Conservation (phyloP, 1,284 basidiomycete genomes). For the Earliella scabrosa region DNA sequence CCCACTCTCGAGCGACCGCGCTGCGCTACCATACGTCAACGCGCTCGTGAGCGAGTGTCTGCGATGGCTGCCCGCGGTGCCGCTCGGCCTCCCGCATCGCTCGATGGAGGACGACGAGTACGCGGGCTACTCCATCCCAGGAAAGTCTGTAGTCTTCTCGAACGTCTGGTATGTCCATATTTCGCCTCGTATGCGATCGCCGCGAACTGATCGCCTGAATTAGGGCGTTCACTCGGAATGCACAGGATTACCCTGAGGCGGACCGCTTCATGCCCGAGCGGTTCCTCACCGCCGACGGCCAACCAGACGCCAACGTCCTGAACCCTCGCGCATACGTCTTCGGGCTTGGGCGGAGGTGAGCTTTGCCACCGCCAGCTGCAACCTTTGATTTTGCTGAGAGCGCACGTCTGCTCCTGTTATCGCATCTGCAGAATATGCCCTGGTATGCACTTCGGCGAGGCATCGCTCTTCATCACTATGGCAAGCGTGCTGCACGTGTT, state of each 20-base stretch:
- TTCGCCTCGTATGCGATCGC: too few species aligned
- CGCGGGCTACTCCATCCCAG: conserved; percentile 26
- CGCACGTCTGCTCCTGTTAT: too few species aligned
- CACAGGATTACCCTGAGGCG: too few species aligned
- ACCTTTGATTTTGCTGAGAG: not conserved
- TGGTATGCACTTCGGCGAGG: not conserved
- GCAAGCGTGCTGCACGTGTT: conserved; percentile 4
- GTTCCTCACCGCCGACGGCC: too few species aligned
- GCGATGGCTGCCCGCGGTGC: conserved; percentile 26
- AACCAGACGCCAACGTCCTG: not conserved
- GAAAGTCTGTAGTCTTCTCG: conserved; percentile 21
- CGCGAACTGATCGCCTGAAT: too few species aligned
- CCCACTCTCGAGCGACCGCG: conserved; percentile 19
- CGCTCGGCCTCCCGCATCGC: conserved; percentile 20
- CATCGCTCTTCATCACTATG: not conserved
- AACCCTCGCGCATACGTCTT: too few species aligned
- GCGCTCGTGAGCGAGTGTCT: conserved; percentile 23
- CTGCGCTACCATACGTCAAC: conserved; percentile 18
- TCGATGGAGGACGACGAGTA: conserved; percentile 24
- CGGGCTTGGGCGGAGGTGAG: not conserved
- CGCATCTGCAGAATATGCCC: conserved; percentile 9
- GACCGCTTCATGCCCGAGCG: too few species aligned
- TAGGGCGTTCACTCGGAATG: too few species aligned
- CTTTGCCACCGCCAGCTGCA: not conserved
- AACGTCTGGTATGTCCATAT: conserved; percentile 26